These are phyloP conservation scores for Sistotremastrum niveocremeum DNA, from an alignment of 768 basidiomycete genomes.

Conservation along the genomic window DNA sequence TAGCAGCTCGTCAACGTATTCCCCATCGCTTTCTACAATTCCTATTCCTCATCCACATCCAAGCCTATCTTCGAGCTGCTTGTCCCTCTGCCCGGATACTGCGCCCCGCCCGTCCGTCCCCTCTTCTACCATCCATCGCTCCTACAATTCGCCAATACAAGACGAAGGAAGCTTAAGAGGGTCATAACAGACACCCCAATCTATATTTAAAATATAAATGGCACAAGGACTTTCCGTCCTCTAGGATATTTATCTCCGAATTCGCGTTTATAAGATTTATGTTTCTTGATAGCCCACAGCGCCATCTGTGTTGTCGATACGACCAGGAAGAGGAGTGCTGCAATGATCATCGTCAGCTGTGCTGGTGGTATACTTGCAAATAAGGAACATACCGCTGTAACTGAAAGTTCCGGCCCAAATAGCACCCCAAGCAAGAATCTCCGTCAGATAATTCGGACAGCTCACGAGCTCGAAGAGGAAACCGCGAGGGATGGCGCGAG, in stretches of 20 bases:
- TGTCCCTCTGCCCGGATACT: too few relatives aligned
- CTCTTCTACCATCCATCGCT: too few relatives aligned
- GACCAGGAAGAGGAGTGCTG: slow-evolving; percentile 52
- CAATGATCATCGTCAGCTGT: background rate
- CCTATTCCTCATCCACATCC: too few relatives aligned
- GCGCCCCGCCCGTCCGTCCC: too few relatives aligned
- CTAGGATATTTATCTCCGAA: slow-evolving; percentile 78
- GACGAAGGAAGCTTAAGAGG: too few relatives aligned
- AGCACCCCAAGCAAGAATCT: slow-evolving; percentile 60
- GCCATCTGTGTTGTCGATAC: slow-evolving; percentile 58
- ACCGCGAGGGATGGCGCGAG: slow-evolving; percentile 79
- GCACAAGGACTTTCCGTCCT: slow-evolving; percentile 65
- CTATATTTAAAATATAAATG: slow-evolving; percentile 39
- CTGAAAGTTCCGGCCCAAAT: slow-evolving; percentile 70
- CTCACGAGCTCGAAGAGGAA: slow-evolving; percentile 84
- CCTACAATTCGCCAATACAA: too few relatives aligned
- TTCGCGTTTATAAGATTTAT: slow-evolving; percentile 79
- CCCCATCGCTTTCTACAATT: too few relatives aligned
- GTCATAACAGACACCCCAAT: too few relatives aligned
- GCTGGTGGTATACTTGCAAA: too few relatives aligned
- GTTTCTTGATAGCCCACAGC: slow-evolving; percentile 86
- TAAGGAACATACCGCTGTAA: slow-evolving; percentile 43
- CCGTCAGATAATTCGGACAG: slow-evolving; percentile 92
- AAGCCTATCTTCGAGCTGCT: too few relatives aligned
- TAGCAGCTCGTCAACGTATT: too few relatives aligned